phyloP scores from a whole-genome alignment of 2,329 filamentous ascomycete species.

The Penicillium sp. region DNA sequence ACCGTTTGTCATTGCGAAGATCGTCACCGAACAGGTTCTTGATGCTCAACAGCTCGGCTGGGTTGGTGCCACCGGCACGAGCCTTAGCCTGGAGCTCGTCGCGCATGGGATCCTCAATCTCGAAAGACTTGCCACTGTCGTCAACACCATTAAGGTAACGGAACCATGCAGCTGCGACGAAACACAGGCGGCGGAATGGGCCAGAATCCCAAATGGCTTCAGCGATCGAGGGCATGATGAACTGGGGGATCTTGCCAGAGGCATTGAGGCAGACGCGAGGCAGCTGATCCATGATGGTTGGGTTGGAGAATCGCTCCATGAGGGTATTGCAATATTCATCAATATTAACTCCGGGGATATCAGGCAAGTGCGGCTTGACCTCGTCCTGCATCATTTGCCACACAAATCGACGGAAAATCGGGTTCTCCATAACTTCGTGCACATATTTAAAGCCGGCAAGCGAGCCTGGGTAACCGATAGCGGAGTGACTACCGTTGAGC shows the following conservation, averaged over 20 bases:
- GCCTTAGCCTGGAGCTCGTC: conserved; percentile 51
- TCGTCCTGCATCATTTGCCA: conserved; percentile 59
- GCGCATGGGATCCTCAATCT: conserved; percentile 51
- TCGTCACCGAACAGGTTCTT: conserved; percentile 54
- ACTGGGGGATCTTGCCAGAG: conserved; percentile 55
- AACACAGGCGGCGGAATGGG: conserved; percentile 50
- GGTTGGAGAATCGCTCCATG: conserved; percentile 58
- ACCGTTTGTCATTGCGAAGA: conserved; percentile 50
- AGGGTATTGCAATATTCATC: conserved; percentile 56
- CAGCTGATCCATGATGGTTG: conserved; percentile 57
- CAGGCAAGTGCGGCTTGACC: conserved; percentile 54
- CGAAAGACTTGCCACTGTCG: conserved; percentile 45
- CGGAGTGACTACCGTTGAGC: conserved; percentile 55
- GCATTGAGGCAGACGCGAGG: conserved; percentile 54
- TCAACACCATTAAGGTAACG: conserved; percentile 53
- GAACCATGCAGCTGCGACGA: conserved; percentile 54
- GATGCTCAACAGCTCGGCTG: conserved; percentile 47
- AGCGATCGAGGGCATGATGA: conserved; percentile 42
- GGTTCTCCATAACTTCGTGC: conserved; percentile 55
- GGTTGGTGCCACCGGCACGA: conserved; percentile 44
- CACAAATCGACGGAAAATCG: conserved; percentile 49
- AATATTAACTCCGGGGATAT: conserved; percentile 52
- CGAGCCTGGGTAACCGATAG: conserved; percentile 53
- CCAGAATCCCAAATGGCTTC: conserved; percentile 47
- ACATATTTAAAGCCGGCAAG: conserved; percentile 56